Evolutionary conservation across 768 basidiomycete genomes (phyloP).

Genomic region (Tulasnella sp.): DNA sequence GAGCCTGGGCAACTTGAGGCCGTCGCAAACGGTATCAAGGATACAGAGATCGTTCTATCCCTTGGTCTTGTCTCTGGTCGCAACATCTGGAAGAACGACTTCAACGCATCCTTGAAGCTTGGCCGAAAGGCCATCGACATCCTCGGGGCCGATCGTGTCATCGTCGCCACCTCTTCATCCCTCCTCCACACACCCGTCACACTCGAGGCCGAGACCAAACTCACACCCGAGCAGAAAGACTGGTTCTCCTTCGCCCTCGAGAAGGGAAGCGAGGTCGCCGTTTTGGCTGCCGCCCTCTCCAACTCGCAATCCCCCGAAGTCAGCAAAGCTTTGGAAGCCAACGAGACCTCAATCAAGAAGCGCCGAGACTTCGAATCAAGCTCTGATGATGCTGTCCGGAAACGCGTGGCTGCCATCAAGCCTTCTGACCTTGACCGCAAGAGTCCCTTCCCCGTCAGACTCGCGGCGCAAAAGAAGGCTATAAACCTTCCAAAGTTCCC

Average conservation of each 20-base stretch:
- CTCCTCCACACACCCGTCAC: conserved; percentile 98
- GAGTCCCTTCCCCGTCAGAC: conserved; percentile 78
- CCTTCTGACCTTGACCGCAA: conserved; percentile 76
- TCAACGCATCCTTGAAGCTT: conserved; percentile 66
- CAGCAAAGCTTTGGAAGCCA: conserved; percentile 69
- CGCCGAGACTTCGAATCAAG: conserved; percentile 89
- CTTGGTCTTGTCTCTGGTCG: conserved; percentile 95
- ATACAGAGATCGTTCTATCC: conserved; percentile 70
- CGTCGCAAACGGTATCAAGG: conserved; percentile 73
- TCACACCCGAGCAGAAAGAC: conserved; percentile 80
- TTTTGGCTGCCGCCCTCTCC: conserved; percentile 74
- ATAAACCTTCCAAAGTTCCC: conserved; percentile 94
- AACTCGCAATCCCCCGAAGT: conserved; percentile 70
- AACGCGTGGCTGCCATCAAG: conserved; percentile 87
- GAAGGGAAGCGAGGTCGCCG: conserved; percentile 85
- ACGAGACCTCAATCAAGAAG: conserved; percentile 81
- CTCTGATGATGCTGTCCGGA: conserved; percentile 91
- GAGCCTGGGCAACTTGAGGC: conserved; percentile 81
- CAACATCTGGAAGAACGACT: conserved; percentile 99
- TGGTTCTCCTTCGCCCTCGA: conserved; percentile 99
- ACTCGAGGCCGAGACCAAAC: conserved; percentile 81
- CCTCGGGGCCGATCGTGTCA: conserved; percentile 79
- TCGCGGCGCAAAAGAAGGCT: conserved; percentile 78
- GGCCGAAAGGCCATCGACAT: conserved; percentile 75
- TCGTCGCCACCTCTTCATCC: conserved; percentile 92